A percentile compares a stretch with the other conserved stretches of the same genome.
Conservation (phyloP, 2,329 filamentous ascomycete species). For the Sporothrix curviconia region DNA sequence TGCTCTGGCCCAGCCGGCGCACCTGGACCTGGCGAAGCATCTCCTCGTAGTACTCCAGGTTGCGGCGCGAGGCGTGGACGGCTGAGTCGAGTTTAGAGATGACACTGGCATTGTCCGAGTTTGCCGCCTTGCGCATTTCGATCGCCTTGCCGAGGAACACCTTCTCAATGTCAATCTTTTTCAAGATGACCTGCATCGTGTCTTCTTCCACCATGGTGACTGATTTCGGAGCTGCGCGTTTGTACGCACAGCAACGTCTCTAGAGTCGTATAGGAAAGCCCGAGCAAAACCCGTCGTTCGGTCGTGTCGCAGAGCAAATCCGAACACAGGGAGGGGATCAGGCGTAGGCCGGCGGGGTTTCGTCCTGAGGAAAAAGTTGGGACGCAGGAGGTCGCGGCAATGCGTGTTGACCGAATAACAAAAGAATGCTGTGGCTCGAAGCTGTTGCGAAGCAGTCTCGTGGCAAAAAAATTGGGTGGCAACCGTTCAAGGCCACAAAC, state of each 20-base stretch:
- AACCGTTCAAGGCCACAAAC: not conserved
- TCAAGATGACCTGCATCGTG: constrained; percentile 71
- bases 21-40: constrained; percentile 82
- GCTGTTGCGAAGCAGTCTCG: not conserved
- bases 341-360: no score
- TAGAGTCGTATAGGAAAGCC: not conserved
- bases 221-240: constrained; percentile 10
- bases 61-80: constrained; percentile 86
- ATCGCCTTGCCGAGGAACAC: constrained; percentile 89
- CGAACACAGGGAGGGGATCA: no score
- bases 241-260: constrained; percentile 13
- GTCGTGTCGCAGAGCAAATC: no score
- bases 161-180: constrained; percentile 97
- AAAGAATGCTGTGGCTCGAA: not conserved
- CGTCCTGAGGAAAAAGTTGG: no score
- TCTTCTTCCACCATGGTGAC: constrained; percentile 58
- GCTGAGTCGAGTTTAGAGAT: constrained; percentile 86
- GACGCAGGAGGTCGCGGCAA: no score
- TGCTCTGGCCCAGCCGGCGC: constrained; percentile 63
- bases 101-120: constrained; percentile 88
- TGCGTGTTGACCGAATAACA: not conserved
- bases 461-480: constrained; percentile 2
- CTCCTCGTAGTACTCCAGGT: constrained; percentile 84
- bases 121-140: constrained; percentile 71
- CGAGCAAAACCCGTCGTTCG: not conserved